Evolutionary conservation across 2,329 filamentous ascomycete species (phyloP), one percentile per base, ranked within the genome.

Genomic region (Penicillium verrucosum): DNA sequence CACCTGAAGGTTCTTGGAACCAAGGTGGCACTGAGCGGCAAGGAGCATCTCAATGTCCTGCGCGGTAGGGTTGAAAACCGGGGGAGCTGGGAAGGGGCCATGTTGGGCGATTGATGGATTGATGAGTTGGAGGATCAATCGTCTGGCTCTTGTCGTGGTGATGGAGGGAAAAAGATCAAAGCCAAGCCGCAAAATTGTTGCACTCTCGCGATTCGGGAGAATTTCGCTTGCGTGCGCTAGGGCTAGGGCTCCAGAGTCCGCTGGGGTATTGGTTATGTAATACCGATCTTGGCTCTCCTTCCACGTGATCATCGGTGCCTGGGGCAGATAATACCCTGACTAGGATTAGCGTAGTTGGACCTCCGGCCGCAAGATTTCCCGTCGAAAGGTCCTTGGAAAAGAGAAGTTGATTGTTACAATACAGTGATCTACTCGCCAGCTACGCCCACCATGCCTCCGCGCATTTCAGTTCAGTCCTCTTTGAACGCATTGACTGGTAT

Each of bases 1-100:
- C 78, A 95, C 90, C 86, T 97, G 94, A 74, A 99, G 81, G 88
- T 99, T 99, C 90, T 97, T 97, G 82, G 89, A 91, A 75, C 94
- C 94, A 73, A 97, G 87, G 82, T 99, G 95, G 82, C 84, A 87
- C 84, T 97, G 92, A 75, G 95, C 92, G 76, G 92, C 89, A 73
- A 99, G 89, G 77, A 99, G 91, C 90, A 92, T 94, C 90, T 99
- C 94, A 83, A 99, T 95, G 85, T 99, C 94, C 84, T 95, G 88
- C 77, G 88, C 88, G 75, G 94, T 97, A 77, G 94, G 90, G 85
- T 96, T 94, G 89, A 99, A 96, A 76, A 89, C 84, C 69, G 92
- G 84, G 78, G 94, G 70, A 97, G 89, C 84, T 97, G 96, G 75
- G 87, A 85, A 79, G 93, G 90, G 78, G 92, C 91, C 93, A 97